Evolutionary conservation across 1,284 basidiomycete species (phyloP), one percentile per base, ranked within the genome.

Genomic region (Tylopilus sp.): DNA sequence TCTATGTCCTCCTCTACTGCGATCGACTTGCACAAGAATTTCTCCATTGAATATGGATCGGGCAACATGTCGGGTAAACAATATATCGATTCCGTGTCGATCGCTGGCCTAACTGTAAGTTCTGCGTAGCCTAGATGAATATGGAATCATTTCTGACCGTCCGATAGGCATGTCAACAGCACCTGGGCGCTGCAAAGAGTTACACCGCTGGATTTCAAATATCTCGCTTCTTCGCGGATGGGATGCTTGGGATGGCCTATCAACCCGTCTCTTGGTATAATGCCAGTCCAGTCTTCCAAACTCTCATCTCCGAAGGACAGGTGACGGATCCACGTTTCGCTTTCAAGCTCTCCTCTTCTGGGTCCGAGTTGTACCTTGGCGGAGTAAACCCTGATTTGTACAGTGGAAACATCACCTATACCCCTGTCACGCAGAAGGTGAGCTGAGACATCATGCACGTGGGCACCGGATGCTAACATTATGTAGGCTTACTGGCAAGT

Each of bases 11-110:
- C 83, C 49, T 80, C 80, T 0, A 81, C 82, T 3, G 72, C 82
- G 18, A 60, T 67, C 29, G 70, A 80, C 63, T 47, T 80, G 60
- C 53, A 63, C 5, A 71, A 74, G 29, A 70, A 67, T 0, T 90
- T 90, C 77, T 62, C 54, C 9, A 83, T 89, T 63, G 22, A 70
- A 5, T 92, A 87, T 71, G 86, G 86, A 22, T 86, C 85, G n/a
- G n/a, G n/a, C n/a, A 16, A 81, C 79, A 86, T 87, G 8, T 72
- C 74, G 15, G 89, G 89, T 26, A 75, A 78, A 36, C 80, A 86
- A 65, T 90, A 85, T 76, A 78, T 75, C 6, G 90, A 92, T 70
- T 82, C 77, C 7, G 83, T 89, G 2, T 63, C 72, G 44, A 71
- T 82, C 41, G 74, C 70, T 9, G 74, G 74, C 7, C 58, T 77